Evolutionary conservation across 2,329 filamentous ascomycete species (phyloP), one percentile per base, ranked within the genome.

Genomic region (Epichloe baconii): DNA sequence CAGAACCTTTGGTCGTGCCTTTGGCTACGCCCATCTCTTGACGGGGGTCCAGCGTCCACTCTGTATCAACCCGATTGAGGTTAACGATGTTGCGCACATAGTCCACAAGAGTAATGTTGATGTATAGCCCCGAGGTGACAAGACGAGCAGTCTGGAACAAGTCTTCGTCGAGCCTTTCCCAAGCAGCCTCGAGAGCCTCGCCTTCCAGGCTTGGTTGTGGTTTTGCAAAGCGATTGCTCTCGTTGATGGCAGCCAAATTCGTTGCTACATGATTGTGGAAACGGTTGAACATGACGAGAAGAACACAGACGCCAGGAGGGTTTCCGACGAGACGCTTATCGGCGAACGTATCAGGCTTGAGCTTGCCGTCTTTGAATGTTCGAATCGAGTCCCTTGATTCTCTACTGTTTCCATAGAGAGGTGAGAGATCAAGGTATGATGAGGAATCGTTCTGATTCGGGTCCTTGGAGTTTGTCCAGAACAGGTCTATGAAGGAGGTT

Each of bases 211-310:
- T 56, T 5, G 71, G 66, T 0, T 70, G 61, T 0, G 88, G 87
- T 53, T 80, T 82, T 0, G 75, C 78, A 67, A 95, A 96, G 21
- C 86, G 79, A 15, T 81, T 82, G 44, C 80, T 79, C 59, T 96
- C 90, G 60, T 96, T 95, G 66, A 96, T 91, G n/a, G 76, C 70
- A 0, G 86, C 86, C 17, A 96, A 71, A 54, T 91, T 85, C 50
- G 82, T 78, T 1, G 86, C 89, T 0, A 89, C 80, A 56, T 93
- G 77, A 67, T 97, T 96, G 68, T 96, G 91, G 68, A 94, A 94
- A 23, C 82, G 78, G 59, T 84, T 85, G 68, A 88, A 83, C 85
- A 89, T 88, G 65, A 90, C 76, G 31, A 90, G 68, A 3, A 90
- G 60, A 4, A 86, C 81, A 51, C 80, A 77, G 4, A 86, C 83